Evolutionary conservation across 1,284 basidiomycete species (phyloP).

Genomic region (Ustilago sp.): DNA sequence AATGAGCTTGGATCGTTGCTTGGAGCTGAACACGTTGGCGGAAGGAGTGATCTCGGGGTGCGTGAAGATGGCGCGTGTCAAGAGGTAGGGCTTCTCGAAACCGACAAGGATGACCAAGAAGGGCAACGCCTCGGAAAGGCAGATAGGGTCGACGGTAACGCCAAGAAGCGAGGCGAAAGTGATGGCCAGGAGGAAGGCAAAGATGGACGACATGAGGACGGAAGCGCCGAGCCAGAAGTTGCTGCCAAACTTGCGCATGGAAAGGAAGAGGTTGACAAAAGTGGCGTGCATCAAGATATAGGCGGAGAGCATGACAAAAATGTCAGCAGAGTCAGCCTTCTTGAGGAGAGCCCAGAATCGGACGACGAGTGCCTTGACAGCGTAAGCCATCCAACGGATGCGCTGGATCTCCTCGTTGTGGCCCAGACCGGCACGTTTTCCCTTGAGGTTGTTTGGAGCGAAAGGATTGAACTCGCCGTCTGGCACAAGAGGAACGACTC

Average conservation of each 20-base stretch:
- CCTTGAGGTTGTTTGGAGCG: slow-evolving; percentile 55
- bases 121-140: slow-evolving; percentile 91
- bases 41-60: slow-evolving; percentile 78
- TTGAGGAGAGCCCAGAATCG: slow-evolving; percentile 65
- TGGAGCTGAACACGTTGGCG: slow-evolving; percentile 24
- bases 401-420: slow-evolving; percentile 56
- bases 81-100: slow-evolving; percentile 94
- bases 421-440: slow-evolving; percentile 30
- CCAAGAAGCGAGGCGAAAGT: slow-evolving; percentile 84
- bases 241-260: slow-evolving; percentile 68
- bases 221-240: slow-evolving; percentile 75
- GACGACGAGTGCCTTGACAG: slow-evolving; percentile 62
- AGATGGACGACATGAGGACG: slow-evolving; percentile 84
- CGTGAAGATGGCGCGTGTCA: slow-evolving; percentile 89
- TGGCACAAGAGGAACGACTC: slow-evolving; percentile 43
- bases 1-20: slow-evolving; percentile 46
- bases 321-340: slow-evolving; percentile 95
- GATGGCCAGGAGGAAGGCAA: slow-evolving; percentile 88
- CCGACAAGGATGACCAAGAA: slow-evolving; percentile 98
- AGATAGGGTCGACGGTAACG: slow-evolving; percentile 91
- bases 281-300: slow-evolving; percentile 96
- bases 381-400: slow-evolving; percentile 64
- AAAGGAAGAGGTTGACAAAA: slow-evolving; percentile 78
- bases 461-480: slow-evolving; percentile 51
- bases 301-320: slow-evolving; percentile 92